Evolutionary conservation across 202 grass and related monocot species (phyloP).

Genomic region (Bolboschoenoplectus hybrid): DNA sequence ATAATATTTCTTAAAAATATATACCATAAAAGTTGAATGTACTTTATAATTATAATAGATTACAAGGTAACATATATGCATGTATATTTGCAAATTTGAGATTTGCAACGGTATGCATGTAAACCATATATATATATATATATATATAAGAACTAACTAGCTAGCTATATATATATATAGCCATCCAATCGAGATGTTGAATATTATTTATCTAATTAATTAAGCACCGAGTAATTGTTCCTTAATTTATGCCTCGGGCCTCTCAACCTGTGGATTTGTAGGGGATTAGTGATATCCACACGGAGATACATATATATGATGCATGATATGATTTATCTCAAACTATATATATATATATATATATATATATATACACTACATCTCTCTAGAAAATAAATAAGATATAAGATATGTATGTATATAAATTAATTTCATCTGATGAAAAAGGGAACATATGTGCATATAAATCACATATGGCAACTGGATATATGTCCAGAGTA

Average conservation of each 20-base stretch:
- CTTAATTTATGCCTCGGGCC: conserved; percentile 44
- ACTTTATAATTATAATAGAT: too few species aligned
- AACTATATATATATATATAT: background rate
- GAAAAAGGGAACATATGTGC: background rate
- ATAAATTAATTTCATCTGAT: background rate
- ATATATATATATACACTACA: background rate
- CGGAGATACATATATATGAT: background rate
- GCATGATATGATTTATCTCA: background rate
- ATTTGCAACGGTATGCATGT: conserved; percentile 29
- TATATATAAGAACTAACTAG: background rate
- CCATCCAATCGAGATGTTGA: conserved; percentile 29
- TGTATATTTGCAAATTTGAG: conserved; percentile 1
- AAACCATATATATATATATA: background rate
- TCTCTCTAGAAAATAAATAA: background rate
- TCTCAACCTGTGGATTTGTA: conserved; percentile 35
- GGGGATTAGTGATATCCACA: conserved; percentile 28
- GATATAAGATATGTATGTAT: background rate
- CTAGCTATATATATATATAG: background rate
- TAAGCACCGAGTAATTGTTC: conserved; percentile 40
- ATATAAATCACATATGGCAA: too few species aligned
- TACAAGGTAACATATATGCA: background rate
- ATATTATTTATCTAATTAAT: background rate
- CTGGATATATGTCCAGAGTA: too few species aligned
- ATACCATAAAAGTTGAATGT: too few species aligned
- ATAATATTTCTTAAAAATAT: too few species aligned